Conservation (phyloP, 768 basidiomycete genomes). For the Calocera cornea region DNA sequence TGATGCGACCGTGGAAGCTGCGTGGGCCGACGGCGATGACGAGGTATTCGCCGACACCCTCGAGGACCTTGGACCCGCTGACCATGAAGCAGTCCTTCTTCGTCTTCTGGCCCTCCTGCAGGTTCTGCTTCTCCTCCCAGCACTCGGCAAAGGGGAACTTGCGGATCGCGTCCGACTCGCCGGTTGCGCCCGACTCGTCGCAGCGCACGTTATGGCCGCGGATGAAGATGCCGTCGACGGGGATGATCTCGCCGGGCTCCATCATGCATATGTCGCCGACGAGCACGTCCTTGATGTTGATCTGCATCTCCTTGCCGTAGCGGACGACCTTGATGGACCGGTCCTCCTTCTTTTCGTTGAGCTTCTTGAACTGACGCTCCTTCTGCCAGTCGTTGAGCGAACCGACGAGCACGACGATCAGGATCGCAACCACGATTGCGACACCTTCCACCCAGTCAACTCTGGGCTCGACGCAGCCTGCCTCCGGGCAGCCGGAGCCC, state of each 20-base stretch:
- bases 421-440: slow-evolving; percentile 33
- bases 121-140: slow-evolving; percentile 33
- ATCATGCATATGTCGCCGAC: slow-evolving; percentile 87
- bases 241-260: slow-evolving; percentile 91
- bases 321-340: slow-evolving; percentile 77
- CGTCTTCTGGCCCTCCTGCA: slow-evolving; percentile 21
- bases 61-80: slow-evolving; percentile 82
- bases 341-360: slow-evolving; percentile 94
- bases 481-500: slow-evolving; percentile 20
- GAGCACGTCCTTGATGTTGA: slow-evolving; percentile 83
- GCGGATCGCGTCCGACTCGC: slow-evolving; percentile 90
- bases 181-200: slow-evolving; percentile 93
- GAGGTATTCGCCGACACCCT: slow-evolving; percentile 87
- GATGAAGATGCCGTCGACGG: slow-evolving; percentile 91
- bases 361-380: slow-evolving; percentile 81
- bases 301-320: slow-evolving; percentile 48
- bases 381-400: slow-evolving; percentile 98
- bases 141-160: slow-evolving; percentile 72
- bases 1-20: slow-evolving; percentile 91
- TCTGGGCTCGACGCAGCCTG: slow-evolving; percentile 40
- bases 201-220: slow-evolving; percentile 86
- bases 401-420: slow-evolving; percentile 58
- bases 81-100: slow-evolving; percentile 88
- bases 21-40: slow-evolving; percentile 83
- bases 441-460: slow-evolving; percentile 94